Evolutionary conservation across 2,329 filamentous ascomycete genomes (phyloP).

Genomic region (Rhinocladiella mackenziei): DNA sequence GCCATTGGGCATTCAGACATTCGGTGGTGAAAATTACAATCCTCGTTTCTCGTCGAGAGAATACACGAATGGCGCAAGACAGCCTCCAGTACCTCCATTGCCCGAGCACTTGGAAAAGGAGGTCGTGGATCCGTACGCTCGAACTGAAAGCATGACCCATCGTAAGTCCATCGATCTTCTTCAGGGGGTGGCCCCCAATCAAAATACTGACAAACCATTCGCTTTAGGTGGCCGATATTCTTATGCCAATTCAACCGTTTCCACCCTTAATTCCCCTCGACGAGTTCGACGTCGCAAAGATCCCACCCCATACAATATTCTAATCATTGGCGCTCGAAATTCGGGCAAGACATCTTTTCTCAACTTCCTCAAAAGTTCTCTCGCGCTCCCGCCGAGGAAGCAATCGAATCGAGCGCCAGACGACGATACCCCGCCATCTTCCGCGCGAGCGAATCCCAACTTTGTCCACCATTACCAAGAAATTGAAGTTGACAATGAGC

Average conservation of each 20-base stretch:
- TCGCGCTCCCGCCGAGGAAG: conserved; percentile 79
- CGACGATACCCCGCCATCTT: conserved; percentile 48
- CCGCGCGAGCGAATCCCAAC: conserved; percentile 56
- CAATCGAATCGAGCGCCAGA: conserved; percentile 58
- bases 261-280: conserved; percentile 87
- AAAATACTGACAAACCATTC: conserved; percentile 6
- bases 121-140: conserved; percentile 67
- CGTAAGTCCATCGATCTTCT: conserved; percentile 43
- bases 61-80: conserved; percentile 16
- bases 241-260: conserved; percentile 88
- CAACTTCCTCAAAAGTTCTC: conserved; percentile 83
- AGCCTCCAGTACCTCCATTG: conserved; percentile 26
- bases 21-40: conserved; percentile 27
- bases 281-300: conserved; percentile 92
- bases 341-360: conserved; percentile 96
- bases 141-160: conserved; percentile 92
- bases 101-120: conserved; percentile 20
- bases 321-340: conserved; percentile 81
- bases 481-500: conserved; percentile 87
- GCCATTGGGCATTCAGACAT: conserved; percentile 25
- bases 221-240: conserved; percentile 69
- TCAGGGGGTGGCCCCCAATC: not conserved
- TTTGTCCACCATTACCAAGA: conserved; percentile 89
- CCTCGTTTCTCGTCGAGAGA: conserved; percentile 15
- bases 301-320: conserved; percentile 93